Percentiles rank a stretch among this genome's conserved stretches.
phyloP scores from a whole-genome alignment of 306 rosid species.

The Prunus davidiana region DNA sequence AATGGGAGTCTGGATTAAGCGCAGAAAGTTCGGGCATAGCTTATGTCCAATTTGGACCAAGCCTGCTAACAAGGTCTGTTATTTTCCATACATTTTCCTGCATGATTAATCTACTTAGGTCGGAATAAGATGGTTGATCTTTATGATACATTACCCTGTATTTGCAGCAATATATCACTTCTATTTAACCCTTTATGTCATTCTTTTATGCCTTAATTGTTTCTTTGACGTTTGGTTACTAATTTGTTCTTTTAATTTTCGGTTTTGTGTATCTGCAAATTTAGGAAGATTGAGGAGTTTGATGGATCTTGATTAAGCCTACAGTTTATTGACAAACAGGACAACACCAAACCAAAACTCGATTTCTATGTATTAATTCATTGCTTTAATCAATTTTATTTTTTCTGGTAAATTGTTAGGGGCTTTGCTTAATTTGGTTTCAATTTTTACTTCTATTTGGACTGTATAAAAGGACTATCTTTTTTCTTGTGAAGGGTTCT shows the following conservation, averaged over 20 bases:
- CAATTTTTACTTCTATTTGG: neutral
- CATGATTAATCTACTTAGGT: no score
- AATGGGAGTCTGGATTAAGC: no score
- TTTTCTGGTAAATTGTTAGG: neutral
- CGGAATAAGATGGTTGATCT: no score
- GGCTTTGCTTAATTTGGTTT: neutral
- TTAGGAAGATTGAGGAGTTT: constrained; percentile 87
- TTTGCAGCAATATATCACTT: neutral
- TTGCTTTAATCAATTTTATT: neutral
- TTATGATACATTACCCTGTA: neutral
- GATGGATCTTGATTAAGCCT: constrained; percentile 97
- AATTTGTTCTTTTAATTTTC: neutral
- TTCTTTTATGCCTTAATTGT: neutral
- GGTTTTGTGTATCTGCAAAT: neutral
- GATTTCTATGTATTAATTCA: constrained; percentile 36
- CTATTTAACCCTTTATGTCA: neutral
- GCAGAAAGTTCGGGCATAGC: no score
- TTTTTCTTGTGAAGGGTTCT: neutral
- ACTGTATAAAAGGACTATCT: neutral
- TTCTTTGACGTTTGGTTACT: neutral
- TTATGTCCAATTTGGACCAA: no score
- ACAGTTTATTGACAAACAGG: constrained; percentile 58
- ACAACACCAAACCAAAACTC: constrained; percentile 32
- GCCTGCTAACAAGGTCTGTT: no score
- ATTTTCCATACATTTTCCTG: no score